Evolutionary conservation across 1,284 basidiomycete genomes (phyloP).

Genomic region (Cystobasidium sp.): DNA sequence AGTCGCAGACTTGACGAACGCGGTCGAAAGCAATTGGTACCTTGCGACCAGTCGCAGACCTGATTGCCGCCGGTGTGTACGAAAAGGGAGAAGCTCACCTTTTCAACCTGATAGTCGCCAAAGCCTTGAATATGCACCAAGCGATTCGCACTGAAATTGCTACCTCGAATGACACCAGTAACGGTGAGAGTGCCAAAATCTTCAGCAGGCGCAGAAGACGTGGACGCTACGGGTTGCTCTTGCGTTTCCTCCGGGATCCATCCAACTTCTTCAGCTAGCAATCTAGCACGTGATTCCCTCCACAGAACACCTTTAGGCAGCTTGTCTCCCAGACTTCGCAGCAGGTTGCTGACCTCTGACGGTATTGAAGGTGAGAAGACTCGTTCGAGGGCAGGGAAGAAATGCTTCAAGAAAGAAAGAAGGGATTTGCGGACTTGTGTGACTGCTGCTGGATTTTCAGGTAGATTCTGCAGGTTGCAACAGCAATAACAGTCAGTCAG

Average conservation of each 20-base stretch:
- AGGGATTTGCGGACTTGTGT: constrained; percentile 69
- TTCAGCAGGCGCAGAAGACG: constrained; percentile 43
- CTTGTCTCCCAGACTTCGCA: constrained; percentile 60
- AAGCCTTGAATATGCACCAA: constrained; percentile 85
- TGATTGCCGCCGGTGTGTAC: too few relatives aligned
- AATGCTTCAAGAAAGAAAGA: constrained; percentile 91
- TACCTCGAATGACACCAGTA: constrained; percentile 82
- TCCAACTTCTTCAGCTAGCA: constrained; percentile 70
- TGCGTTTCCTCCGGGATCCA: constrained; percentile 61
- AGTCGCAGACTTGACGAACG: too few relatives aligned
- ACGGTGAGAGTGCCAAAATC: constrained; percentile 66
- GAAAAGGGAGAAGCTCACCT: constrained; percentile 61
- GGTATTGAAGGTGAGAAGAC: constrained; percentile 56
- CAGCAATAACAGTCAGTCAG: background rate
- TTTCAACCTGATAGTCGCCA: constrained; percentile 85
- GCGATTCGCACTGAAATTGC: constrained; percentile 77
- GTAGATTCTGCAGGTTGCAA: constrained; percentile 57
- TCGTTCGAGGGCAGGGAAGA: constrained; percentile 79
- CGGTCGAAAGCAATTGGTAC: too few relatives aligned
- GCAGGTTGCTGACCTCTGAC: constrained; percentile 69
- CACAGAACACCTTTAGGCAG: constrained; percentile 60
- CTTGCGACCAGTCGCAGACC: too few relatives aligned
- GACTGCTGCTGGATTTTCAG: constrained; percentile 60
- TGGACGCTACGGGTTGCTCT: constrained; percentile 45
- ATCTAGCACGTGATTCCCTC: constrained; percentile 78